Evolutionary conservation across 73 alveolate genomes (phyloP).

Genomic region (Breviolum minutum): DNA sequence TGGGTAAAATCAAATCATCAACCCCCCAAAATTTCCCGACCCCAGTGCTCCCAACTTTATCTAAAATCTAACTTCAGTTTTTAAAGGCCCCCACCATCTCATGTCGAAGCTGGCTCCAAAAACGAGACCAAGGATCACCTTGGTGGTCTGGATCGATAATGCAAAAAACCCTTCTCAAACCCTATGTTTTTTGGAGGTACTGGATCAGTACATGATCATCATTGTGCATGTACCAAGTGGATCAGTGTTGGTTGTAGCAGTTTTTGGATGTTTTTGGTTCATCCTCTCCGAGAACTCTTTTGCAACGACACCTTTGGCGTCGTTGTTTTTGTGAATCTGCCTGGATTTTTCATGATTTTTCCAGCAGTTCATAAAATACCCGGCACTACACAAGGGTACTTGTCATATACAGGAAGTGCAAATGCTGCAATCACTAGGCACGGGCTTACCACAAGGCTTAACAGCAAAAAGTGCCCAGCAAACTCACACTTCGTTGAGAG

Average conservation of each 20-base stretch:
- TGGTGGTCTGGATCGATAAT: not conserved
- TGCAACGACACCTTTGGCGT: too few species aligned
- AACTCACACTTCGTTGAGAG: constrained; percentile 1
- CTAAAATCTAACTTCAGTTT: not conserved
- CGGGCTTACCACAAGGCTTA: not conserved
- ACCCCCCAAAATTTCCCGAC: not conserved
- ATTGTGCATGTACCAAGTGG: not conserved
- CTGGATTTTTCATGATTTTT: not conserved
- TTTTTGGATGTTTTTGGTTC: not conserved
- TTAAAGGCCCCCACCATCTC: not conserved
- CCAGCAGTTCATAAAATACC: not conserved
- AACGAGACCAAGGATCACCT: constrained; percentile 81
- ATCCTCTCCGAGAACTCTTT: too few species aligned
- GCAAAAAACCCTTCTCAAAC: too few species aligned
- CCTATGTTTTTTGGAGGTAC: not conserved
- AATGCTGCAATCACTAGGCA: constrained; percentile 23
- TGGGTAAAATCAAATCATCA: not conserved
- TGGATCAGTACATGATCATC: not conserved
- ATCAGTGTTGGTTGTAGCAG: not conserved
- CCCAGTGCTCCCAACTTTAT: not conserved
- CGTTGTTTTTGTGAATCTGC: too few species aligned
- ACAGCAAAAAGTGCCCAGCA: constrained; percentile 19
- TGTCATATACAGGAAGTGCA: constrained; percentile 43
- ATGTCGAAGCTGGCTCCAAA: constrained; percentile 82
- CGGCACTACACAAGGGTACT: constrained; percentile 44